These are phyloP conservation scores for Lipomyces kockii DNA, from an alignment of 805 yeast species.

Conservation along the genomic window DNA sequence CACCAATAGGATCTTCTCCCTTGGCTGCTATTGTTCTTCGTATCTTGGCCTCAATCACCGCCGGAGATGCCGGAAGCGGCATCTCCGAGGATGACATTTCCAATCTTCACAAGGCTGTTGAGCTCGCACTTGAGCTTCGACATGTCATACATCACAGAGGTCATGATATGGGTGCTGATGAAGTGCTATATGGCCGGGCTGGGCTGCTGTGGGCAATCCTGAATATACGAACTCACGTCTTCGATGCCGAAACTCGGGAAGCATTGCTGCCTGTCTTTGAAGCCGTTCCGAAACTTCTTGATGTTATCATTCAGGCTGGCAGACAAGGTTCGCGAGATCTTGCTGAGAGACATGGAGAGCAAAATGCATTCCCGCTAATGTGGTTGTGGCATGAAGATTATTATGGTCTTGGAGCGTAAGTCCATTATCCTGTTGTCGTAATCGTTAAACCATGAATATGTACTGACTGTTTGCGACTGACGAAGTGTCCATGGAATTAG, in stretches of 20 bases:
- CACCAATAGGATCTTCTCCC: conserved; percentile 1
- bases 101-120: background rate
- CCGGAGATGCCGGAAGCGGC: background rate
- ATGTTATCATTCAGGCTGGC: background rate
- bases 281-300: background rate
- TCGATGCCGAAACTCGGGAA: background rate
- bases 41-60: conserved; percentile 3
- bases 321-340: background rate
- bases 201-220: conserved; percentile 6
- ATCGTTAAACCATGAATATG: background rate
- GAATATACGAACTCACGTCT: background rate
- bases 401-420: conserved; percentile 7
- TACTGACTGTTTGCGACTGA: background rate
- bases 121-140: background rate
- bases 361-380: conserved; percentile 1
- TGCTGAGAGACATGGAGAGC: background rate
- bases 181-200: conserved; percentile 5
- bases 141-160: background rate
- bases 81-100: conserved; percentile 1
- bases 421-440: background rate
- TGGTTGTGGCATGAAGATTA: background rate
- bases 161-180: background rate
- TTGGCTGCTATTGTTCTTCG: background rate
- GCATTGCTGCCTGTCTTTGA: background rate
- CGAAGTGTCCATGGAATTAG: conserved; percentile 1